phyloP scores from a whole-genome alignment of 805 yeast species.

The Monosporozyma aerobia region DNA sequence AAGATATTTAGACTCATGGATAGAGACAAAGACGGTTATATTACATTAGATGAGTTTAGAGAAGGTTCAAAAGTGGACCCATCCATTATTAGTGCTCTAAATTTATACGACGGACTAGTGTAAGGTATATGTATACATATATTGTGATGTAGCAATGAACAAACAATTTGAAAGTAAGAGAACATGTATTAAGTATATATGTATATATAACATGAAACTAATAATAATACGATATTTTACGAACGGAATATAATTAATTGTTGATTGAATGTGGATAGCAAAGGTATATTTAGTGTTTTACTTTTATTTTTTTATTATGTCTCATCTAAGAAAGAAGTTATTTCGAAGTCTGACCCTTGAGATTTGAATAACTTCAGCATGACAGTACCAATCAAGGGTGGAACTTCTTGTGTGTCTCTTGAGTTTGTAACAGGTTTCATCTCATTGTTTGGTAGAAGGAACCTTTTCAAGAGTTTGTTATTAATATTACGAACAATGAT shows the following conservation, averaged over 20 bases:
- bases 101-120: conserved; percentile 72
- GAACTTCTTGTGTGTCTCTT: conserved; percentile 53
- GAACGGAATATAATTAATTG: not conserved
- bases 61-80: conserved; percentile 74
- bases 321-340: conserved; percentile 16
- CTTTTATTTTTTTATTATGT: conserved; percentile 3
- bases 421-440: conserved; percentile 47
- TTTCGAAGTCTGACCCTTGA: conserved; percentile 5
- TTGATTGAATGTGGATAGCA: not conserved
- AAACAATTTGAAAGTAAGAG: not conserved
- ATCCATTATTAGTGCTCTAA: conserved; percentile 64
- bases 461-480: conserved; percentile 38
- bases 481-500: conserved; percentile 41
- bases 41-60: conserved; percentile 77
- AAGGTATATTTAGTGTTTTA: not conserved
- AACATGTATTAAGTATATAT: not conserved
- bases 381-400: conserved; percentile 38
- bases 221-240: not conserved
- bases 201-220: not conserved
- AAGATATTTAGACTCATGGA: conserved; percentile 72
- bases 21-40: conserved; percentile 57
- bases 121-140: conserved; percentile 17
- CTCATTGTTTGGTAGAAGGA: conserved; percentile 38
- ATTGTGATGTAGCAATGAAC: not conserved
- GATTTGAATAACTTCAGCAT: conserved; percentile 38